phyloP scores from a whole-genome alignment of 495 filamentous ascomycete genomes.

The Pseudomonodictys pantanalensis region DNA sequence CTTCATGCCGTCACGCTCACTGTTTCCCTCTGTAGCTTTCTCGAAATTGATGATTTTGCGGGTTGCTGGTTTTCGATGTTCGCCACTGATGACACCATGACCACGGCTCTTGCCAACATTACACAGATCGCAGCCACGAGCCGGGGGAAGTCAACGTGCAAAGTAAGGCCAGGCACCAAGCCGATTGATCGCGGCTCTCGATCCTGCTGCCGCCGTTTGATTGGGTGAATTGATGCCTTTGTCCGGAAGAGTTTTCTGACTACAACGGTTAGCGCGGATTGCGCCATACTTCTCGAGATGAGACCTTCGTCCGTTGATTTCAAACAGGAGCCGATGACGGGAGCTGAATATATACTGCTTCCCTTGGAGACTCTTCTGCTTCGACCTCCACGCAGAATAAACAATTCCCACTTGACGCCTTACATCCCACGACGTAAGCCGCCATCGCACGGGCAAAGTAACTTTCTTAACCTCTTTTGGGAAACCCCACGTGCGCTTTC shows the following conservation, averaged over 20 bases:
- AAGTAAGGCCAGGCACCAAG: neutral
- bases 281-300: conserved; percentile 35
- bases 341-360: conserved; percentile 30
- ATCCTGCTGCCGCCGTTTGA: conserved; percentile 1
- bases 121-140: neutral
- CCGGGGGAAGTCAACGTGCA: neutral
- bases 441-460: neutral
- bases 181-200: neutral
- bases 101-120: neutral
- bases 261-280: conserved; percentile 30
- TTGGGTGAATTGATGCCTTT: conserved; percentile 21
- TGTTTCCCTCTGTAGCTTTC: too few relatives aligned
- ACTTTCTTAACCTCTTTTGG: neutral
- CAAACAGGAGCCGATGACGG: conserved; percentile 27
- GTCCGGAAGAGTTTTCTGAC: conserved; percentile 6
- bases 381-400: neutral
- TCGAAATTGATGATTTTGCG: too few relatives aligned
- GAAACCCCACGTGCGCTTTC: conserved; percentile 8
- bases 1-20: too few relatives aligned
- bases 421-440: neutral
- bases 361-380: conserved; percentile 6
- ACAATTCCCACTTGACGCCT: neutral
- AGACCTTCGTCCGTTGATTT: conserved; percentile 32
- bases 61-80: neutral
- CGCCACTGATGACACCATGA: neutral